These are phyloP conservation scores for Ophiostoma angusticollis DNA, from an alignment of 2,329 filamentous ascomycete species.

Conservation along the genomic window DNA sequence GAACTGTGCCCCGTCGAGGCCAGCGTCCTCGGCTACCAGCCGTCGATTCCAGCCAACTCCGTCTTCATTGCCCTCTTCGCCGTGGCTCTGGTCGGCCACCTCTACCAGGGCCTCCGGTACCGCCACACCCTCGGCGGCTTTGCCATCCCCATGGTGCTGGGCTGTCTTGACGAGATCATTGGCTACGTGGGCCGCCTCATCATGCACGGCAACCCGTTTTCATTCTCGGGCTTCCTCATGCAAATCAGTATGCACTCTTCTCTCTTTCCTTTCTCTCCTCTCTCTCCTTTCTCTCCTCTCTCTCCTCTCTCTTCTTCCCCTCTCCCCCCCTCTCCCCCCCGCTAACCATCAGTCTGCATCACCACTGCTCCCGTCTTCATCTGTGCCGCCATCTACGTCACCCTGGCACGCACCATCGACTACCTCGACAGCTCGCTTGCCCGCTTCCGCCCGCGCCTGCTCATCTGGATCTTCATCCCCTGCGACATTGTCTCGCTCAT, in stretches of 20 bases:
- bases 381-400: slow-evolving; percentile 54
- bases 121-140: slow-evolving; percentile 30
- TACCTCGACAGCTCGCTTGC: slow-evolving; percentile 26
- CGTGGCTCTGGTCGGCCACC: slow-evolving; percentile 34
- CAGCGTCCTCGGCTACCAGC: slow-evolving; percentile 35
- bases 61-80: slow-evolving; percentile 31
- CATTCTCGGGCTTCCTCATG: slow-evolving; percentile 47
- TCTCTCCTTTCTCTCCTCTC: background rate
- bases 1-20: slow-evolving; percentile 31
- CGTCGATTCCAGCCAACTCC: slow-evolving; percentile 29
- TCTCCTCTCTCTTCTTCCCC: too few relatives aligned
- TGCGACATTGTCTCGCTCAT: slow-evolving; percentile 41
- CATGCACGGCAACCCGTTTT: slow-evolving; percentile 45
- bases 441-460: slow-evolving; percentile 27
- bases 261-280: background rate
- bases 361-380: slow-evolving; percentile 43
- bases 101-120: slow-evolving; percentile 33
- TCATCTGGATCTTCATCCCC: slow-evolving; percentile 36
- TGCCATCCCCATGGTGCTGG: slow-evolving; percentile 39
- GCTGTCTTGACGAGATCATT: slow-evolving; percentile 44
- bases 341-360: slow-evolving; percentile 37
- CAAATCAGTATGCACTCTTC: slow-evolving; percentile 38
- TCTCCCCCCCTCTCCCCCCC: too few relatives aligned
- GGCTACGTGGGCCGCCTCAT: slow-evolving; percentile 50
- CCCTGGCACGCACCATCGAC: slow-evolving; percentile 29